These are phyloP conservation scores for Camelina hispida DNA, from an alignment of 345 rosid species.

Conservation along the genomic window DNA sequence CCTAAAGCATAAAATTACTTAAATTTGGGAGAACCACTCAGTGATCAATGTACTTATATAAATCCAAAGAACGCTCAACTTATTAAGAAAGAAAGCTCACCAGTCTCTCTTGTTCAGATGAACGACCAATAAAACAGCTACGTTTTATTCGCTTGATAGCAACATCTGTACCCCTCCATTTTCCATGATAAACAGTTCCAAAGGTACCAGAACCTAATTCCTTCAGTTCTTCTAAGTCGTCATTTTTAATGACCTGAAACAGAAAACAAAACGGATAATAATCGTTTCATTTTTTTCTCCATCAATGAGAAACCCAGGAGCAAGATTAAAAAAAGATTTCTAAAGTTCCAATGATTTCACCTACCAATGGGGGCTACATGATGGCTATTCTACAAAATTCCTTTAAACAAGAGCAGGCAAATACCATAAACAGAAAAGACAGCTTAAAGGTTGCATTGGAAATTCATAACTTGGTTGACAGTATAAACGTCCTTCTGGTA, in stretches of 20 bases:
- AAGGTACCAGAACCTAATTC: conserved; percentile 98
- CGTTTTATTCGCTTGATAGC: conserved; percentile 94
- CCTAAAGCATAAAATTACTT: conserved; percentile 25
- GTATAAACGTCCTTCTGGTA: conserved; percentile 18
- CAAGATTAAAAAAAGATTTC: conserved; percentile 19
- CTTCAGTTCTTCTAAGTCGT: conserved; percentile 95
- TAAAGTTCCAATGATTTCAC: conserved; percentile 20
- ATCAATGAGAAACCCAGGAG: conserved; percentile 30
- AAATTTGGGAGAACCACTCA: conserved; percentile 14
- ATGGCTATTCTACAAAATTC: conserved; percentile 9
- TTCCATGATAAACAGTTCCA: conserved; percentile 99
- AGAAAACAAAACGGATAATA: conserved; percentile 28
- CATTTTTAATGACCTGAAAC: conserved; percentile 82
- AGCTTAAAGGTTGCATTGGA: conserved; percentile 10
- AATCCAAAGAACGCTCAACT: conserved; percentile 10
- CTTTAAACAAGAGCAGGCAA: conserved; percentile 7
- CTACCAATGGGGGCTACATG: conserved; percentile 19
- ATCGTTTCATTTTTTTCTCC: conserved; percentile 20
- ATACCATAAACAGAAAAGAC: conserved; percentile 8
- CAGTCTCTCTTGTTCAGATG: conserved; percentile 96
- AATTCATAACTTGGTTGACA: conserved; percentile 33
- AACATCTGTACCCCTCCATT: conserved; percentile 99
- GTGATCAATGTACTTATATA: conserved; percentile 1
- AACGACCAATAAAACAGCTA: conserved; percentile 92
- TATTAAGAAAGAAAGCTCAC: conserved; percentile 48